A percentile compares a stretch with the other conserved stretches of the same genome.
phyloP scores from a whole-genome alignment of 2,329 filamentous ascomycete genomes.

The Aspergillus sp. region DNA sequence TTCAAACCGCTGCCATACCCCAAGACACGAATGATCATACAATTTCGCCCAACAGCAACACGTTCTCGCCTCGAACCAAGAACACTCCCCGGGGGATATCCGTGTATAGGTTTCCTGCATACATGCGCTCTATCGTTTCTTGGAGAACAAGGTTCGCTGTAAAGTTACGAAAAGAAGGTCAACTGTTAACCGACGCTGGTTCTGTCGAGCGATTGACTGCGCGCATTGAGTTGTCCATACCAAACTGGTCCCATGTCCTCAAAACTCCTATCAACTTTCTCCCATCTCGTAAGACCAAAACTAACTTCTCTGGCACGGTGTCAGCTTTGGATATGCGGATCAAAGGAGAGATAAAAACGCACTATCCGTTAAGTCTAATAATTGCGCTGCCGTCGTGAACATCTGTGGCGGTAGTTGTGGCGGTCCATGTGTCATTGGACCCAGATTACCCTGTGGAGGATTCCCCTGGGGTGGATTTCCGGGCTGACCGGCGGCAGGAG shows the following conservation, averaged over 20 bases:
- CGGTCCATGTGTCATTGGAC: slow-evolving; percentile 38
- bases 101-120: slow-evolving; percentile 71
- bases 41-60: slow-evolving; percentile 92
- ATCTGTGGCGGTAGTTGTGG: slow-evolving; percentile 72
- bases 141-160: slow-evolving; percentile 92
- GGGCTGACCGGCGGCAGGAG: slow-evolving; percentile 27
- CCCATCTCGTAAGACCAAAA: slow-evolving; percentile 87
- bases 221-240: slow-evolving; percentile 52
- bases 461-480: slow-evolving; percentile 30
- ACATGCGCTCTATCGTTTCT: slow-evolving; percentile 86
- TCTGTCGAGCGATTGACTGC: not conserved
- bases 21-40: slow-evolving; percentile 36
- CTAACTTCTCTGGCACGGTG: slow-evolving; percentile 76
- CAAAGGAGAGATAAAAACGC: slow-evolving; percentile 42
- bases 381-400: slow-evolving; percentile 95
- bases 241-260: slow-evolving; percentile 96
- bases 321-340: not conserved
- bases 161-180: not conserved
- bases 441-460: slow-evolving; percentile 25
- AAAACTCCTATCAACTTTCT: slow-evolving; percentile 91
- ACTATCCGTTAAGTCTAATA: slow-evolving; percentile 97
- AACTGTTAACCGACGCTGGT: not conserved
- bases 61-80: slow-evolving; percentile 92
- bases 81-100: slow-evolving; percentile 86
- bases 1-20: not conserved